Evolutionary conservation across 495 filamentous ascomycete genomes (phyloP), one percentile per base, ranked within the genome.

Genomic region (Neurospora sp.): DNA sequence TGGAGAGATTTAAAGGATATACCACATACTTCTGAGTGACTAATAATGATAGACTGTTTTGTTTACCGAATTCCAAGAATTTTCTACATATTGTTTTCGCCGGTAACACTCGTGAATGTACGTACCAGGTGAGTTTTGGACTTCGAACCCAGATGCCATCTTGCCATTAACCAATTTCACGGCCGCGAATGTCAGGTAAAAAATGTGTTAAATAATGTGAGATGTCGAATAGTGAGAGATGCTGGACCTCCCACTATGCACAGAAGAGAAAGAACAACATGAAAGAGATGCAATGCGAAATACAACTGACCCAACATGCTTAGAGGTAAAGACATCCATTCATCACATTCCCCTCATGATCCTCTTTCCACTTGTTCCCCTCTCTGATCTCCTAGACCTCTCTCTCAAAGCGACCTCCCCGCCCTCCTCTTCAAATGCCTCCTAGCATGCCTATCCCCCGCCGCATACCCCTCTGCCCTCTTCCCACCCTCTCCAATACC

Each of bases 121-220:
- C 14, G 40, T 18, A 41, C 5, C 14, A 41, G 27, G 27, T 2
- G 27, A 0, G 27, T 31, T 37, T 41, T 41, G 14, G 12, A 41
- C 39, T 41, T 41, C 0, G 0, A 41, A 41, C 1, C 12, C 1
- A 0, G 1, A 16, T 41, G 0, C 5, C 0, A 44, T 20, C 8
- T 9, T 46, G 42, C 18, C 10, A 8, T n/a, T 46, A 0, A 46
- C 18, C 42, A 46, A 0, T 46, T 3, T 18, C 8, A n/a, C 42
- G 18, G 3, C 3, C 18, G 3, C 9, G 42, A 46, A 46, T 46
- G 10, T 46, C 6, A n/a, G 3, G 42, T n/a, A 9, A 46, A 9
- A 46, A n/a, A n/a, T 9, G 18, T 0, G 10, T 12, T 11, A 5
- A 5, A 22, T 12, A 1, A 5, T 53, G 20, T 10, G 4, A 48